These are phyloP conservation scores for Zygosaccharomyces bailii DNA, from an alignment of 805 yeast genomes.

Conservation along the genomic window DNA sequence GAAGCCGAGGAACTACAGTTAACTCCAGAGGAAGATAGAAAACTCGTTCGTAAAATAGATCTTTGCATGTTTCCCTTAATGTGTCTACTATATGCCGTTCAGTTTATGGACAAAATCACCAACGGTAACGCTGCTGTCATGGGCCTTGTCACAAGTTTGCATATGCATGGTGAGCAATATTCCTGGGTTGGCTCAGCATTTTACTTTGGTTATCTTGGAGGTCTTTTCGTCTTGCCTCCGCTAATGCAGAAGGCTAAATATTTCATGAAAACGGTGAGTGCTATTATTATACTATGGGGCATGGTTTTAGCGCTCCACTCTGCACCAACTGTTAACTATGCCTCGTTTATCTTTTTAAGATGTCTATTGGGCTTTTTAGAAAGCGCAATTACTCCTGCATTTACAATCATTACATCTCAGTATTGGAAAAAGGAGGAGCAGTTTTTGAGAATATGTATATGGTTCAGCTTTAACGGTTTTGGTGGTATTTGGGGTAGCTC, in stretches of 20 bases:
- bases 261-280: constrained; percentile 46
- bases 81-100: constrained; percentile 44
- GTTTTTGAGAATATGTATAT: constrained; percentile 38
- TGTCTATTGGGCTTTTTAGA: constrained; percentile 47
- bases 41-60: constrained; percentile 46
- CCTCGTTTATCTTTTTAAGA: constrained; percentile 44
- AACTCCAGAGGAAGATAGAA: constrained; percentile 29
- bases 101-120: constrained; percentile 54
- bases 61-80: constrained; percentile 45
- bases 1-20: constrained; percentile 29
- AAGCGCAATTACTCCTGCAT: constrained; percentile 49
- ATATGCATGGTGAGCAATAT: constrained; percentile 41
- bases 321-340: constrained; percentile 39
- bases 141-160: constrained; percentile 42
- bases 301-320: constrained; percentile 46
- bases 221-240: constrained; percentile 14
- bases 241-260: constrained; percentile 47
- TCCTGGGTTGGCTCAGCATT: constrained; percentile 55
- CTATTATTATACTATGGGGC: constrained; percentile 56
- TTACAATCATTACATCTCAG: constrained; percentile 49
- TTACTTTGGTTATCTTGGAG: constrained; percentile 55
- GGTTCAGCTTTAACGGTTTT: constrained; percentile 42
- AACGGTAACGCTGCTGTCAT: constrained; percentile 46
- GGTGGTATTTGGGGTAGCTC: constrained; percentile 46
- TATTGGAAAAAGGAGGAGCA: constrained; percentile 48